These are phyloP conservation scores for Fusarium coffeatum DNA, from an alignment of 2,329 filamentous ascomycete genomes.

Conservation along the genomic window DNA sequence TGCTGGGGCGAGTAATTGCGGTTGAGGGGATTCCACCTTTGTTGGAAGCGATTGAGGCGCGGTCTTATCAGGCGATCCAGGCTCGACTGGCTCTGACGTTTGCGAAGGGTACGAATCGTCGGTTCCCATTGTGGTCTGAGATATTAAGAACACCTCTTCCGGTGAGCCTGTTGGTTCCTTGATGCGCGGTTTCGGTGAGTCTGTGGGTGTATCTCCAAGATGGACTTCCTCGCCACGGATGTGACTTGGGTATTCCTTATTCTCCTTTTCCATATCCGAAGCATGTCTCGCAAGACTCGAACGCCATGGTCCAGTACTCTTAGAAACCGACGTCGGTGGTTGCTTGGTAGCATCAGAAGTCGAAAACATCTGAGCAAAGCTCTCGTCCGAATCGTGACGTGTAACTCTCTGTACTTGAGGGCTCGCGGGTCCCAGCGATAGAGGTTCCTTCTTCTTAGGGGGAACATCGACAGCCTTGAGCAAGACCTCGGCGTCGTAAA, in stretches of 20 bases:
- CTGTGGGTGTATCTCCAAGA: constrained; percentile 24
- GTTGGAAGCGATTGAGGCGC: constrained; percentile 7
- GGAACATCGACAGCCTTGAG: constrained; percentile 65
- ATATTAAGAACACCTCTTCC: constrained; percentile 58
- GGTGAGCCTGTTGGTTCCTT: constrained; percentile 47
- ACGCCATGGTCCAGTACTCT: constrained; percentile 38
- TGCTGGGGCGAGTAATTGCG: constrained; percentile 28
- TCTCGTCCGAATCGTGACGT: constrained; percentile 69
- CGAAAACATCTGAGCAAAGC: constrained; percentile 69
- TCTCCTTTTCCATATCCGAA: constrained; percentile 47
- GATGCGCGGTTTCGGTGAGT: constrained; percentile 9
- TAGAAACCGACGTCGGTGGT: constrained; percentile 23
- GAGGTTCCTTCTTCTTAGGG: constrained; percentile 54
- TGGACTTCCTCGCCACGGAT: constrained; percentile 57
- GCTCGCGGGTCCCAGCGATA: constrained; percentile 47
- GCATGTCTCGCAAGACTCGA: constrained; percentile 47
- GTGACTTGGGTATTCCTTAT: constrained; percentile 58
- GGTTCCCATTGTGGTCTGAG: constrained; percentile 58
- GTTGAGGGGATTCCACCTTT: constrained; percentile 9
- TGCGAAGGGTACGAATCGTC: constrained; percentile 52
- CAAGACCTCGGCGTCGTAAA: constrained; percentile 70
- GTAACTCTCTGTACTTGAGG: constrained; percentile 40
- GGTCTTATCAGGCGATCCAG: constrained; percentile 28
- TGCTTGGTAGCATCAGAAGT: constrained; percentile 61
- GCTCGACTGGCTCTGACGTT: constrained; percentile 47